These are phyloP conservation scores for Nemania bipapillata DNA, from an alignment of 2,329 filamentous ascomycete species.

Conservation along the genomic window DNA sequence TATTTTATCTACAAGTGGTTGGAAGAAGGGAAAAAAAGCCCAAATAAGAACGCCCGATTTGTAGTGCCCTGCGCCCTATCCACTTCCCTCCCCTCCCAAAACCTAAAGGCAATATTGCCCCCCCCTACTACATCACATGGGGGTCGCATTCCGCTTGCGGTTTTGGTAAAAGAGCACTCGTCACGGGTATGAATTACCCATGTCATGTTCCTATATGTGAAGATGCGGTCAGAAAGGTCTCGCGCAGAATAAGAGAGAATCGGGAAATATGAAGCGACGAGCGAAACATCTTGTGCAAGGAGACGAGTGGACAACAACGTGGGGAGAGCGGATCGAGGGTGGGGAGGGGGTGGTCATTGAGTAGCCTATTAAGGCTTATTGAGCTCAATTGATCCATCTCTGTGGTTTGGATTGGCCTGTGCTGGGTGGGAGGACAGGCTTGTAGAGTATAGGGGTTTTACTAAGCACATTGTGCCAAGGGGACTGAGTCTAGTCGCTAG, in stretches of 20 bases:
- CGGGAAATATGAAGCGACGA: slow-evolving; percentile 30
- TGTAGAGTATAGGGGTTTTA: slow-evolving; percentile 11
- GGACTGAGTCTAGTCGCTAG: slow-evolving; percentile 21
- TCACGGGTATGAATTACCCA: slow-evolving; percentile 70
- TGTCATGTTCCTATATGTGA: slow-evolving; percentile 73
- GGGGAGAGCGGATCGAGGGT: background rate
- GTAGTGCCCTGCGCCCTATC: background rate
- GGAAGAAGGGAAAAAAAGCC: background rate
- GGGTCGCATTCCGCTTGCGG: background rate
- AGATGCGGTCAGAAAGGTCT: slow-evolving; percentile 30
- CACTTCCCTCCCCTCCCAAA: background rate
- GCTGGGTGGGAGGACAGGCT: slow-evolving; percentile 19
- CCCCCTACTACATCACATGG: background rate
- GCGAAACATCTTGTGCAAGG: slow-evolving; percentile 21
- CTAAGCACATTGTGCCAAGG: slow-evolving; percentile 32
- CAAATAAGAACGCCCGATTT: background rate
- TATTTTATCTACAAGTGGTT: no score
- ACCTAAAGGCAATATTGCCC: background rate
- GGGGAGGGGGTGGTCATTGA: background rate
- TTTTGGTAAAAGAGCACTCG: background rate
- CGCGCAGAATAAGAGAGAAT: slow-evolving; percentile 15
- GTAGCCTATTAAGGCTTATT: slow-evolving; percentile 17
- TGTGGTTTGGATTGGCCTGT: slow-evolving; percentile 11
- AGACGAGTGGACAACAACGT: background rate
- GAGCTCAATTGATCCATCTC: background rate